A percentile compares a stretch with the other conserved stretches of the same genome.
Evolutionary conservation across 306 rosid species (phyloP).

Genomic region (Casuarina cunninghamiana): DNA sequence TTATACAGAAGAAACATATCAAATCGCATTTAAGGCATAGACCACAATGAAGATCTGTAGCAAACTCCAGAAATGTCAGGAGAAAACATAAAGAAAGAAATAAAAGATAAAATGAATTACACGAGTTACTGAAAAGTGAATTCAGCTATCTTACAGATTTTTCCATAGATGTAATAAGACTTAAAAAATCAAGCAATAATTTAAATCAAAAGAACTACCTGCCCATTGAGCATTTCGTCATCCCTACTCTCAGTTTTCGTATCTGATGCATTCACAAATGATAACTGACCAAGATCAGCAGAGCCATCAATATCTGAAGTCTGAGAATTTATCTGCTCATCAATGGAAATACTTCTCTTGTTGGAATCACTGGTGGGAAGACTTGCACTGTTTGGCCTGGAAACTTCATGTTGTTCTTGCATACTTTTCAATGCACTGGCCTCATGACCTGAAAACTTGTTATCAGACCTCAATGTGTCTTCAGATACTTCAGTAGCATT

Average conservation of each 20-base stretch:
- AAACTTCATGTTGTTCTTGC: constrained; percentile 37
- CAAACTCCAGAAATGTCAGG: neutral
- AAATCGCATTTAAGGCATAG: neutral
- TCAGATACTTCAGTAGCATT: constrained; percentile 56
- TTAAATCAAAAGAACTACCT: constrained; percentile 41
- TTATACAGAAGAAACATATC: neutral
- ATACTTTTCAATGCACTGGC: constrained; percentile 45
- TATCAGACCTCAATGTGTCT: constrained; percentile 55
- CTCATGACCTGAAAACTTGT: constrained; percentile 52
- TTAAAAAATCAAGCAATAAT: neutral
- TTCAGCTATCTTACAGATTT: neutral
- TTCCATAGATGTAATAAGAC: neutral
- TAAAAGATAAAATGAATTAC: neutral
- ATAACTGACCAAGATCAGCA: constrained; percentile 33
- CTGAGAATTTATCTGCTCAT: constrained; percentile 29
- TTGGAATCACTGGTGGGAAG: constrained; percentile 34
- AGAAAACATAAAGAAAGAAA: neutral
- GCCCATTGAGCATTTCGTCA: constrained; percentile 39
- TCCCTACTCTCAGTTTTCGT: constrained; percentile 33
- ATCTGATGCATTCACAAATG: constrained; percentile 36
- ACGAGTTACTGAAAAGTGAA: neutral
- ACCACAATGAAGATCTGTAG: too few species aligned
- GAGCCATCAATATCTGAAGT: constrained; percentile 36
- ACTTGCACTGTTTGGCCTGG: constrained; percentile 35
- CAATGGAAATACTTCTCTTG: constrained; percentile 28